Conservation (phyloP, 106 monocot species). For the Amphibolis antarctica region DNA sequence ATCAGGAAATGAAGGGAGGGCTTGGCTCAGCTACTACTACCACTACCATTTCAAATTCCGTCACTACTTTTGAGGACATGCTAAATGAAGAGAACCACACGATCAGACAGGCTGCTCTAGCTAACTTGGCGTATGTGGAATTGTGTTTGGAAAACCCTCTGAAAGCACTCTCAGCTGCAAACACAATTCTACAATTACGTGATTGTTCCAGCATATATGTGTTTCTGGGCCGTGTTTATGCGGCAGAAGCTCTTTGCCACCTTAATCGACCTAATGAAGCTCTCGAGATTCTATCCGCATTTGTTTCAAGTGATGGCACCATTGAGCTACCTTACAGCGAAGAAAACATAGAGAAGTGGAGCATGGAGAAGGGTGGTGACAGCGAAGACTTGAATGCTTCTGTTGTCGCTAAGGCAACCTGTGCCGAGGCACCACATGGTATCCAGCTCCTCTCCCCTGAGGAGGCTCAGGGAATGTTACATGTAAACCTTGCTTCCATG, state of each 20-base stretch:
- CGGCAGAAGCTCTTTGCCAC: slow-evolving; percentile 80
- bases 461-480: slow-evolving; percentile 49
- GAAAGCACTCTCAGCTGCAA: slow-evolving; percentile 46
- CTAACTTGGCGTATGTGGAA: slow-evolving; percentile 63
- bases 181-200: slow-evolving; percentile 36
- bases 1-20: slow-evolving; percentile 33
- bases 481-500: slow-evolving; percentile 37
- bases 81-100: slow-evolving; percentile 45
- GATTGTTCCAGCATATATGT: slow-evolving; percentile 52
- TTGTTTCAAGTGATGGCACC: slow-evolving; percentile 21
- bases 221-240: slow-evolving; percentile 66
- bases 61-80: slow-evolving; percentile 40
- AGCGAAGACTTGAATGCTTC: slow-evolving; percentile 37
- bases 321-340: slow-evolving; percentile 45
- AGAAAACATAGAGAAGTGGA: slow-evolving; percentile 45
- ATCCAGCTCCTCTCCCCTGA: slow-evolving; percentile 25
- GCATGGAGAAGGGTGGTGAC: slow-evolving; percentile 28
- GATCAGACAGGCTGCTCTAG: slow-evolving; percentile 56
- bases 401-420: neutral
- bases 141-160: slow-evolving; percentile 53
- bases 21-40: slow-evolving; percentile 17
- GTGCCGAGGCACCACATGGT: neutral
- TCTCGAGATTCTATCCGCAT: slow-evolving; percentile 46
- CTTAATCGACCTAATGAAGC: slow-evolving; percentile 66
- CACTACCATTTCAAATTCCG: slow-evolving; percentile 37